Base-by-base conservation (phyloP, 2,329 filamentous ascomycete species). In the Macrophomina tecta region DNA sequence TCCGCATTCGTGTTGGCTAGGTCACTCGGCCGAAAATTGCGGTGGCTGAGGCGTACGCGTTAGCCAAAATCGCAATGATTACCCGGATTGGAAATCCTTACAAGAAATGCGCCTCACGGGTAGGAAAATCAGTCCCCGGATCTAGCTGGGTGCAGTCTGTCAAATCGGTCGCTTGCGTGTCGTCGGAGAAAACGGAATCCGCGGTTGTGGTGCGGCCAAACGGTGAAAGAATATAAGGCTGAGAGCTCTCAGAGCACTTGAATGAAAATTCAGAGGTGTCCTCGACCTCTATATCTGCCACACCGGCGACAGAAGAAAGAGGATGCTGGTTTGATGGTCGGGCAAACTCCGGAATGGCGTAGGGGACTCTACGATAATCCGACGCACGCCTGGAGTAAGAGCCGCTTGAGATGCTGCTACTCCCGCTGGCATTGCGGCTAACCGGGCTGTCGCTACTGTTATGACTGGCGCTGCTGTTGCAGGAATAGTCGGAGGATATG, bases 31-130 rank as follows among this genome's bases (percentile, higher is more conserved):
- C 23, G 23, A 23, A 23, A 23, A 23, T 23, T 23, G 16, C 9
- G n/a, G 56, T n/a, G 56, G 40, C 56, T 60, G 28, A 48, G 28
- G 32, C 23, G 32, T 60, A 48, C 40, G 56, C 8, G 56, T 60
- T 48, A 60, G 30, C 40, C 23, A 23, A 23, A 23, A 23, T 23
- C 23, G 23, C 23, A 23, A 23, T 23, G 23, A 23, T 23, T 23
- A 23, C 23, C 23, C 2, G 23, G 23, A 2, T 23, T 2, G 23
- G 23, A 23, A 23, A 23, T 3, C 3, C 23, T 23, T 23, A 23
- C 23, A 23, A 23, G 23, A 2, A 23, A 23, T 23, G 3, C 23
- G 23, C 23, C 23, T 23, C 23, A 23, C 3, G 23, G 23, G 23
- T 23, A 23, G 23, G 23, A 23, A 23, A 23, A 23, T 23, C 23